Evolutionary conservation across 257 asterid species (phyloP).

Genomic region (Gardenia jasminoides): DNA sequence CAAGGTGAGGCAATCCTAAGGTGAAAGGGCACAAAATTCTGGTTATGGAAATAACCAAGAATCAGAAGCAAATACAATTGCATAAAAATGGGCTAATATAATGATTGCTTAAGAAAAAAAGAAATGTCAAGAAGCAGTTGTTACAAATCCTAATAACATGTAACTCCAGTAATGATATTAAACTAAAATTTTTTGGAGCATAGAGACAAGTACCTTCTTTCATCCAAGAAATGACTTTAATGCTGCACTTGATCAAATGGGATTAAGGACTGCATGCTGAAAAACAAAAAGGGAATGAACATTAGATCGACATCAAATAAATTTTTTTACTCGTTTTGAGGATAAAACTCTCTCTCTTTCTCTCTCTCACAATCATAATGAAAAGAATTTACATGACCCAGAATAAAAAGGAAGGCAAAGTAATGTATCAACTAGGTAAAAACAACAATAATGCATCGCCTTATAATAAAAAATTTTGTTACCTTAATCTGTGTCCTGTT

Average conservation of each 20-base stretch:
- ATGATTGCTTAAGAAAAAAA: background rate
- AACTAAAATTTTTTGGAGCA: background rate
- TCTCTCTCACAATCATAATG: background rate
- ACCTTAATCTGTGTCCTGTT: constrained; percentile 91
- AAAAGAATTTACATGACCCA: background rate
- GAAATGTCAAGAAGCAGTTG: background rate
- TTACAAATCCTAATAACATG: background rate
- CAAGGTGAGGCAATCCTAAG: background rate
- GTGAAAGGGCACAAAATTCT: background rate
- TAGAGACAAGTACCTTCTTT: background rate
- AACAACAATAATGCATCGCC: background rate
- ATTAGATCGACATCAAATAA: background rate
- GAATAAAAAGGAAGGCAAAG: background rate
- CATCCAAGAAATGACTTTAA: background rate
- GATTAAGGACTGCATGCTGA: constrained; percentile 17
- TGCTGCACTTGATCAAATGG: background rate
- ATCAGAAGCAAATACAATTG: background rate
- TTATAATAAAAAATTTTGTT: constrained; percentile 7
- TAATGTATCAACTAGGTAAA: background rate
- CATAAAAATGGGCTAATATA: background rate
- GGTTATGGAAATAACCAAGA: background rate
- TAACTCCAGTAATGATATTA: background rate
- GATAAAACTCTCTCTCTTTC: background rate
- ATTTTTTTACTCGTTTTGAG: background rate
- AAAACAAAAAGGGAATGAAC: background rate